Percentiles rank a stretch among this genome's conserved stretches.
These are phyloP conservation scores for Aspergillus intermedius DNA, from an alignment of 2,329 filamentous ascomycete genomes.

Conservation along the genomic window DNA sequence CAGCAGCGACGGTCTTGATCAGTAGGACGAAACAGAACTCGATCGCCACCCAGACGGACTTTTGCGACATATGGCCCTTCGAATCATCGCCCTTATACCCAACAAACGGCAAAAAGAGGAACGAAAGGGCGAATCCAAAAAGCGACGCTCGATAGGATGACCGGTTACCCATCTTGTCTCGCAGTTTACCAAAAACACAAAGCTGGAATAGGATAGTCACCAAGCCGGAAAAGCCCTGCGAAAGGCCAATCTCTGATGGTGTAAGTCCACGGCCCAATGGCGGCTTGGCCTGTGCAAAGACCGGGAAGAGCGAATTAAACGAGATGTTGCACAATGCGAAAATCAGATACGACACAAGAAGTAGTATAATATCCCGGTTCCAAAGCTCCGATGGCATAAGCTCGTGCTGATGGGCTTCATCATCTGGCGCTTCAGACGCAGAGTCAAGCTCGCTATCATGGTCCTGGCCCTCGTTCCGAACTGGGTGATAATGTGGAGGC, in stretches of 20 bases:
- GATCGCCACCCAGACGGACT: slow-evolving; percentile 65
- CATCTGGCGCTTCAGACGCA: slow-evolving; percentile 36
- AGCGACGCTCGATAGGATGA: slow-evolving; percentile 74
- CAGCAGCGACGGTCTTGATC: slow-evolving; percentile 82
- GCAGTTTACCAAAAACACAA: slow-evolving; percentile 71
- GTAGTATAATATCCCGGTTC: slow-evolving; percentile 72
- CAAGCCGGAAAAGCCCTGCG: slow-evolving; percentile 73
- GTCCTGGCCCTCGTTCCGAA: slow-evolving; percentile 23
- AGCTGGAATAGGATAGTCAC: slow-evolving; percentile 88
- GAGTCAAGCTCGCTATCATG: slow-evolving; percentile 40
- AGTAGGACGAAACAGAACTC: slow-evolving; percentile 77
- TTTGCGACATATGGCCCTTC: slow-evolving; percentile 52
- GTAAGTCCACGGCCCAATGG: slow-evolving; percentile 71
- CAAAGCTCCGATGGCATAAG: slow-evolving; percentile 57
- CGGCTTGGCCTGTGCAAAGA: slow-evolving; percentile 70
- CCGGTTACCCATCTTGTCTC: slow-evolving; percentile 75
- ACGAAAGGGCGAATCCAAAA: slow-evolving; percentile 72
- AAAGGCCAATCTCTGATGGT: slow-evolving; percentile 76
- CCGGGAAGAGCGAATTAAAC: slow-evolving; percentile 91
- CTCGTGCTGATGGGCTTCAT: slow-evolving; percentile 37
- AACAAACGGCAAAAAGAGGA: slow-evolving; percentile 83
- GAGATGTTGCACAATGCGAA: slow-evolving; percentile 93
- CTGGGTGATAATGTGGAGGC: slow-evolving; percentile 24
- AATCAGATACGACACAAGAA: slow-evolving; percentile 80
- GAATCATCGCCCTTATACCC: slow-evolving; percentile 62